These are phyloP conservation scores for Globisporangium irregulare DNA, from an alignment of 352 stramenopile species.

Conservation along the genomic window DNA sequence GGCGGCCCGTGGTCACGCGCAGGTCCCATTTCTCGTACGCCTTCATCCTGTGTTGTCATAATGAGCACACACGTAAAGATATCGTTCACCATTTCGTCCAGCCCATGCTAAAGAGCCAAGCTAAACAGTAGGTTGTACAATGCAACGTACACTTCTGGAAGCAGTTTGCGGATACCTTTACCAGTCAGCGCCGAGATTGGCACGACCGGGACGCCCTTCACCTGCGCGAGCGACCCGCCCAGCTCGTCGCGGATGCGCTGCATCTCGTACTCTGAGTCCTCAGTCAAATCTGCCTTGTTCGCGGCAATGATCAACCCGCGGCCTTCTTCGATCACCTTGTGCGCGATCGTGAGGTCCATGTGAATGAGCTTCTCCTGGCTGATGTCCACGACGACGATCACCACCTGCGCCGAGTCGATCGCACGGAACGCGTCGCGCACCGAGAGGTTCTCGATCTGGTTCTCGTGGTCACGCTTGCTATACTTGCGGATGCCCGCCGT, in stretches of 20 bases:
- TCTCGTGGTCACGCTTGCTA: conserved; percentile 80
- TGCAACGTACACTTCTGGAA: conserved; percentile 63
- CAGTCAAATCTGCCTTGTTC: conserved; percentile 74
- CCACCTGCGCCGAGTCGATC: conserved; percentile 78
- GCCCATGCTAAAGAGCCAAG: neutral
- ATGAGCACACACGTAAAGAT: neutral
- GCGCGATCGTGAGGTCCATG: conserved; percentile 84
- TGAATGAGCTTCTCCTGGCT: conserved; percentile 80
- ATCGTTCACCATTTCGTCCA: neutral
- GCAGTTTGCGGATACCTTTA: conserved; percentile 73
- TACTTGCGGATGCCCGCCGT: conserved; percentile 80
- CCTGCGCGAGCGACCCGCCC: conserved; percentile 66
- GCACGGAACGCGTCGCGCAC: conserved; percentile 78
- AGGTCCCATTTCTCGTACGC: conserved; percentile 82
- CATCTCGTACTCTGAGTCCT: conserved; percentile 56
- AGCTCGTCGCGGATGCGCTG: conserved; percentile 69
- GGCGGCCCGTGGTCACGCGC: conserved; percentile 64
- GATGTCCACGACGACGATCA: conserved; percentile 83
- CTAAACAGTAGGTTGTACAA: neutral
- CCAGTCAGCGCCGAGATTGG: conserved; percentile 75
- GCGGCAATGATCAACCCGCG: conserved; percentile 68
- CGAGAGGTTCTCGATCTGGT: conserved; percentile 84
- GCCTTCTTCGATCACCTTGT: conserved; percentile 78
- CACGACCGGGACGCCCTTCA: conserved; percentile 73
- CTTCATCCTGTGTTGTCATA: conserved; percentile 38